Conservation (phyloP, 176 grass and related monocot species). For the Avena sativa region DNA sequence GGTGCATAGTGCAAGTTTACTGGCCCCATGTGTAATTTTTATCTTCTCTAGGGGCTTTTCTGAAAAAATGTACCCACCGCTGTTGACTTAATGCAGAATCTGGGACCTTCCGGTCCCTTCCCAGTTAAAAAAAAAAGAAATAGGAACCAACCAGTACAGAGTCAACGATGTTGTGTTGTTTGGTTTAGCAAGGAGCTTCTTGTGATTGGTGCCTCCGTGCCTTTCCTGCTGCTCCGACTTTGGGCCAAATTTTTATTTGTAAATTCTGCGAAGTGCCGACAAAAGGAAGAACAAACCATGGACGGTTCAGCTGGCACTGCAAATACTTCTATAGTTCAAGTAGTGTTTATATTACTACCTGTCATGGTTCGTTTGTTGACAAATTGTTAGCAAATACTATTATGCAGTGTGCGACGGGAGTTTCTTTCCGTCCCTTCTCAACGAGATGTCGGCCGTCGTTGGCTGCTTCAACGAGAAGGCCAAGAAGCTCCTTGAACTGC, state of each 20-base stretch:
- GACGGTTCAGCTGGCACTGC: background rate
- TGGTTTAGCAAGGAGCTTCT: background rate
- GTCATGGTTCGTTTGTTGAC: slow-evolving; percentile 20
- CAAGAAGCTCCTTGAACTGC: slow-evolving; percentile 77
- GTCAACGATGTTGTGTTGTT: background rate
- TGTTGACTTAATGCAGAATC: no score
- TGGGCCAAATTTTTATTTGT: background rate
- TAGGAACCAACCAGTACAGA: background rate
- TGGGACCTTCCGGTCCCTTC: no score
- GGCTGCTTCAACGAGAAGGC: slow-evolving; percentile 85
- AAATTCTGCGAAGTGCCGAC: background rate
- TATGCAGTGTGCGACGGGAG: slow-evolving; percentile 86
- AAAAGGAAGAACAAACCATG: background rate
- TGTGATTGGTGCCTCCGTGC: background rate
- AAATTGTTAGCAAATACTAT: background rate
- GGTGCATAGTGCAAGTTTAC: no score
- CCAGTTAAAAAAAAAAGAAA: no score
- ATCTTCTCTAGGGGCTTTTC: no score
- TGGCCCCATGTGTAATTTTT: no score
- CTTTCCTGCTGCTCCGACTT: background rate
- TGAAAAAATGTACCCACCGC: no score
- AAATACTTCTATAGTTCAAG: slow-evolving; percentile 7
- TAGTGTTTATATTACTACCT: background rate
- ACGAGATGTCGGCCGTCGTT: slow-evolving; percentile 82
- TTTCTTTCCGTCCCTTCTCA: slow-evolving; percentile 81